phyloP scores from a whole-genome alignment of 495 filamentous ascomycete species.

The Trichoderma orchidacearum region DNA sequence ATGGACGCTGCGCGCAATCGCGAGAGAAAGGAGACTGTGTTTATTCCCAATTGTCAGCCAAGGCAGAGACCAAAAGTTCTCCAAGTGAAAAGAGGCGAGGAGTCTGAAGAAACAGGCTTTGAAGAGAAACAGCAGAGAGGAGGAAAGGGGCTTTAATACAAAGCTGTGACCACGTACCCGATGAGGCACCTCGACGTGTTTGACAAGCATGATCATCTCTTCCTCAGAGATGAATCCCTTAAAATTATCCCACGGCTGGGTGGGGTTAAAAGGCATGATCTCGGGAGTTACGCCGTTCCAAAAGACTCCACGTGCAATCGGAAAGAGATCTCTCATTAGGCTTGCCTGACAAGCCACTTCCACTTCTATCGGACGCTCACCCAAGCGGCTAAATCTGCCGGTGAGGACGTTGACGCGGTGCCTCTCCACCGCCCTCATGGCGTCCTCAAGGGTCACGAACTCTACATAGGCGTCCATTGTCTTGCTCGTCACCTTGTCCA shows the following conservation, averaged over 20 bases:
- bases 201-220: constrained; percentile 52
- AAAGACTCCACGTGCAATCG: constrained; percentile 44
- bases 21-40: constrained; percentile 47
- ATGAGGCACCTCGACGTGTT: constrained; percentile 53
- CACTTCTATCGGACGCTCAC: constrained; percentile 50
- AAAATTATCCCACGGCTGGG: constrained; percentile 51
- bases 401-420: constrained; percentile 12
- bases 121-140: neutral
- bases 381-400: constrained; percentile 41
- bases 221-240: constrained; percentile 56
- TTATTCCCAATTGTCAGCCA: neutral
- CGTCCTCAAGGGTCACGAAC: constrained; percentile 40
- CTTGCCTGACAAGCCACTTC: constrained; percentile 43
- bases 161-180: constrained; percentile 37
- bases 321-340: constrained; percentile 57
- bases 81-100: neutral
- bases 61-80: no score
- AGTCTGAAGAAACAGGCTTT: constrained; percentile 1
- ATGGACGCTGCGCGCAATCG: constrained; percentile 57
- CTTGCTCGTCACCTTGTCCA: constrained; percentile 67
- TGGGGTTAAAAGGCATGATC: constrained; percentile 18
- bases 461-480: constrained; percentile 68
- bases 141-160: neutral
- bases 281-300: constrained; percentile 42
- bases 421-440: constrained; percentile 17